phyloP scores from a whole-genome alignment of 306 rosid species.

The Senna tora region DNA sequence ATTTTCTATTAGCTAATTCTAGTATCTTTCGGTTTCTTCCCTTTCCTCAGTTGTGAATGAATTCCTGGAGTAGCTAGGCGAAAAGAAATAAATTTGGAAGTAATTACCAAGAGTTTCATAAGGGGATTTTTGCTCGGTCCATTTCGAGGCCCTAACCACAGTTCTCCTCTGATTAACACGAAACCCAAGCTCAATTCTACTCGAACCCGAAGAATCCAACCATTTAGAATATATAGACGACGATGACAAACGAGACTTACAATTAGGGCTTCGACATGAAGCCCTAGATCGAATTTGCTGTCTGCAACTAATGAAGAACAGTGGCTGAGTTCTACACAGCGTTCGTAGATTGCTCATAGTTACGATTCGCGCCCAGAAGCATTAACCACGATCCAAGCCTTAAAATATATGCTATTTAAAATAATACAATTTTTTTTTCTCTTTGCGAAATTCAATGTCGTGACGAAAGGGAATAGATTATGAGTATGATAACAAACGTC shows the following conservation, averaged over 20 bases:
- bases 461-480: slow-evolving; percentile 36
- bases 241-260: slow-evolving; percentile 41
- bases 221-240: slow-evolving; percentile 44
- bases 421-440: not conserved
- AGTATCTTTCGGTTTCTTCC: not conserved
- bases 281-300: slow-evolving; percentile 54
- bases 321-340: slow-evolving; percentile 59
- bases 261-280: slow-evolving; percentile 65
- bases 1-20: not conserved
- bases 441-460: slow-evolving; percentile 22
- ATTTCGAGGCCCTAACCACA: slow-evolving; percentile 61
- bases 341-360: slow-evolving; percentile 72
- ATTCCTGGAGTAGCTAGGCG: not conserved
- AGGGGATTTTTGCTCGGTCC: slow-evolving; percentile 82
- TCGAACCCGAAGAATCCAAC: slow-evolving; percentile 46
- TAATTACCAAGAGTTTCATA: slow-evolving; percentile 84
- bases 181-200: slow-evolving; percentile 49
- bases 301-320: slow-evolving; percentile 66
- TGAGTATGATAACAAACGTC: slow-evolving; percentile 25
- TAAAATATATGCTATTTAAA: not conserved
- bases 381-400: not conserved
- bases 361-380: not conserved
- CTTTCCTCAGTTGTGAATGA: slow-evolving; percentile 10
- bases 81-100: slow-evolving; percentile 28
- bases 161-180: slow-evolving; percentile 71